Evolutionary conservation across 2,329 filamentous ascomycete species (phyloP).

Genomic region (Alternaria sp.): DNA sequence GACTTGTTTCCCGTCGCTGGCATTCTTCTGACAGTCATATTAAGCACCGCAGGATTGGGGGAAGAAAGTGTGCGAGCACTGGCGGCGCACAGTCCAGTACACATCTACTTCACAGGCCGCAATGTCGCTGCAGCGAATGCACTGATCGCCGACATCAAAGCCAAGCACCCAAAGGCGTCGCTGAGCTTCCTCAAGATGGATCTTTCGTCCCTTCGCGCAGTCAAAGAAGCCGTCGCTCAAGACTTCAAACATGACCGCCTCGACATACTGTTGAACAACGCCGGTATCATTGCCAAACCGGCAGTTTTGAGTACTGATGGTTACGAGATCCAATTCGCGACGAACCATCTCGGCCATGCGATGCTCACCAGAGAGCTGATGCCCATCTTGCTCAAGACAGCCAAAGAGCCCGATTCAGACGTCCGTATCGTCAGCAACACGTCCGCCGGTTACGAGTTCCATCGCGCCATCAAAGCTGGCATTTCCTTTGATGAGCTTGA

Average conservation of each 20-base stretch:
- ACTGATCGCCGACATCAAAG: slow-evolving; percentile 49
- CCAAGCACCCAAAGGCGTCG: slow-evolving; percentile 50
- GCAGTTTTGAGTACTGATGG: slow-evolving; percentile 53
- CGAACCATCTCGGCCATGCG: slow-evolving; percentile 59
- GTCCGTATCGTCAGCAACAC: slow-evolving; percentile 55
- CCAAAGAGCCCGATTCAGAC: slow-evolving; percentile 46
- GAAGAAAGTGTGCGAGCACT: slow-evolving; percentile 54
- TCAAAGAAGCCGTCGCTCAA: not conserved
- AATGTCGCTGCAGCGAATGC: slow-evolving; percentile 49
- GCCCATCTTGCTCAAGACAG: slow-evolving; percentile 51
- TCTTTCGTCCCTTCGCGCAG: slow-evolving; percentile 1
- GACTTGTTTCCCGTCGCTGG: not conserved
- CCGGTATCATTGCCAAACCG: slow-evolving; percentile 50
- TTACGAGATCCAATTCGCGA: slow-evolving; percentile 59
- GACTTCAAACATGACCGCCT: slow-evolving; percentile 41
- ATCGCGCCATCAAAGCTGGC: slow-evolving; percentile 27
- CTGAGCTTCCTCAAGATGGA: slow-evolving; percentile 3
- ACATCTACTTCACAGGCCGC: slow-evolving; percentile 57
- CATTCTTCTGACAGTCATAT: slow-evolving; percentile 35
- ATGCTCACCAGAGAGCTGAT: slow-evolving; percentile 56
- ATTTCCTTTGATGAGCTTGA: slow-evolving; percentile 37
- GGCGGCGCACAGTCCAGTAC: slow-evolving; percentile 51
- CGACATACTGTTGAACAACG: slow-evolving; percentile 57
- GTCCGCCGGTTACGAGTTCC: slow-evolving; percentile 35
- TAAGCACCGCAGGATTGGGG: slow-evolving; percentile 56